Percentiles rank a stretch among this genome's conserved stretches.
phyloP scores from a whole-genome alignment of 2,329 filamentous ascomycete species.

The Dactylellina sp. region DNA sequence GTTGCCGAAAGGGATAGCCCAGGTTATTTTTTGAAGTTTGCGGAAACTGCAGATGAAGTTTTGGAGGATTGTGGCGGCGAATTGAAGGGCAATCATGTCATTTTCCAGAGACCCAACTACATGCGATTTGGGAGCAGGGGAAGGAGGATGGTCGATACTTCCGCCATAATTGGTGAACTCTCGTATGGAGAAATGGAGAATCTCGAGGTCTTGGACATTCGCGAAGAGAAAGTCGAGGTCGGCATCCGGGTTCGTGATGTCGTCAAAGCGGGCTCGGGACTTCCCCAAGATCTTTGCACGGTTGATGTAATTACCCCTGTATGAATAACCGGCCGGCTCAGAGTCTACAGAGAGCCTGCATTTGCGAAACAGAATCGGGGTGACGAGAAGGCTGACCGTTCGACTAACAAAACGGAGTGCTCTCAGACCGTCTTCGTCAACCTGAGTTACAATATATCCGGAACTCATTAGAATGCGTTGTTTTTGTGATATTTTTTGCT shows the following conservation, averaged over 20 bases:
- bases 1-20: slow-evolving; percentile 13
- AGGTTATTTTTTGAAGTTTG: slow-evolving; percentile 18
- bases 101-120: too few species aligned
- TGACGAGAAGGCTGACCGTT: not conserved
- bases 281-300: too few species aligned
- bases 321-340: too few species aligned
- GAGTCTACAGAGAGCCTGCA: not conserved
- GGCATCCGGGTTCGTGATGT: not conserved
- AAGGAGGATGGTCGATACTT: too few species aligned
- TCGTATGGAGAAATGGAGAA: not conserved
- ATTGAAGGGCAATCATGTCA: not conserved
- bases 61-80: slow-evolving; percentile 9
- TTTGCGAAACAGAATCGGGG: slow-evolving; percentile 22
- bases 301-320: too few species aligned
- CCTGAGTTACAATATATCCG: not conserved
- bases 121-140: too few species aligned
- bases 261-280: not conserved
- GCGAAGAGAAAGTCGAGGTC: slow-evolving; percentile 21
- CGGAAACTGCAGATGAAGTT: slow-evolving; percentile 39
- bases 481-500: slow-evolving; percentile 28
- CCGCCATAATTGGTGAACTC: too few species aligned
- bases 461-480: slow-evolving; percentile 27
- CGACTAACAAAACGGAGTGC: slow-evolving; percentile 17
- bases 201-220: slow-evolving; percentile 24
- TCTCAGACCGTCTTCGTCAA: slow-evolving; percentile 7